A percentile compares a stretch with the other conserved stretches of the same genome.
These are phyloP conservation scores for Penium margaritaceum DNA, from an alignment of 139 green algal genomes.

Conservation along the genomic window DNA sequence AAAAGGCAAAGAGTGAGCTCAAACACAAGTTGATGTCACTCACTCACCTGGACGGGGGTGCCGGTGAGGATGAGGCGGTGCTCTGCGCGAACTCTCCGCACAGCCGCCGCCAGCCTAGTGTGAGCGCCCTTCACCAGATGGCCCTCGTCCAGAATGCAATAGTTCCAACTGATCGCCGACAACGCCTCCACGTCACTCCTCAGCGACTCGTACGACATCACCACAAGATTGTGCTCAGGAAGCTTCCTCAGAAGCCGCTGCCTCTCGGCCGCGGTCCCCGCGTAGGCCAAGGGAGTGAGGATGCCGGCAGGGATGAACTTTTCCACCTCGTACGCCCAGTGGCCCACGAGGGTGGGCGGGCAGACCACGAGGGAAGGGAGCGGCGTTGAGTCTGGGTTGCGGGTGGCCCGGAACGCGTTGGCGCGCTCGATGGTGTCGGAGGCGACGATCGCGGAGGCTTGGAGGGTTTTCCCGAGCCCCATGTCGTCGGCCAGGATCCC, in stretches of 20 bases:
- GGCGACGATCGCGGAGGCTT: slow-evolving; percentile 64
- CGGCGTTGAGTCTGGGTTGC: neutral
- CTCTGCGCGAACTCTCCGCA: slow-evolving; percentile 56
- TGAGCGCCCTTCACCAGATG: slow-evolving; percentile 87
- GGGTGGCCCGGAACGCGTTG: neutral
- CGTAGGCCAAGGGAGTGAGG: slow-evolving; percentile 61
- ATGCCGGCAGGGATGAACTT: slow-evolving; percentile 61
- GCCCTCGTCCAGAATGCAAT: slow-evolving; percentile 90
- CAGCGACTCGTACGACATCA: slow-evolving; percentile 84
- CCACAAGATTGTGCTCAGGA: slow-evolving; percentile 52
- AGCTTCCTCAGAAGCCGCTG: slow-evolving; percentile 22
- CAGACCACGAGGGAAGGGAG: slow-evolving; percentile 78
- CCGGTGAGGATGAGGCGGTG: slow-evolving; percentile 78
- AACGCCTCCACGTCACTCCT: slow-evolving; percentile 64
- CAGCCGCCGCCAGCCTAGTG: slow-evolving; percentile 59
- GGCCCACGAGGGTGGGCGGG: slow-evolving; percentile 81
- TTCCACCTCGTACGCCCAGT: slow-evolving; percentile 83
- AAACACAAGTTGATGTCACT: too few species aligned
- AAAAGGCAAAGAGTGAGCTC: too few species aligned
- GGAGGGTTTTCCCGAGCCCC: slow-evolving; percentile 73
- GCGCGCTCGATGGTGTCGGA: slow-evolving; percentile 31
- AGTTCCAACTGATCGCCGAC: slow-evolving; percentile 61
- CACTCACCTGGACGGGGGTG: slow-evolving; percentile 60
- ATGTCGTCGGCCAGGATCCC: slow-evolving; percentile 94
- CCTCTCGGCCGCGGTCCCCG: slow-evolving; percentile 56